These are phyloP conservation scores for Russula ochroleuca DNA, from an alignment of 768 basidiomycete species.

Conservation along the genomic window DNA sequence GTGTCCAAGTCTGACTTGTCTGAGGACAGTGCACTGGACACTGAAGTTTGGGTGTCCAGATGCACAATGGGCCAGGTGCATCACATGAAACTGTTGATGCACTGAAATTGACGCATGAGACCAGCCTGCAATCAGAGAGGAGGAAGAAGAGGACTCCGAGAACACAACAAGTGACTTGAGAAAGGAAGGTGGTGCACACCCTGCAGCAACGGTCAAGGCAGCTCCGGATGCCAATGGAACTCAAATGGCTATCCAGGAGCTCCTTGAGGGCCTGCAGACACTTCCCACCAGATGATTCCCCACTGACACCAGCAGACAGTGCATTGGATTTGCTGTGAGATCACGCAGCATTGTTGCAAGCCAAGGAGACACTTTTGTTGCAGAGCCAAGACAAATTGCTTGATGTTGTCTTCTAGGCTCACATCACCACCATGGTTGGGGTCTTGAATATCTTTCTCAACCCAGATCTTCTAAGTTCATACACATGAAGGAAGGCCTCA, in stretches of 20 bases:
- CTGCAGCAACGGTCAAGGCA: background rate
- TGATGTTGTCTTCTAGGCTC: background rate
- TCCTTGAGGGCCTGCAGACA: background rate
- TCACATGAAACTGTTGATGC: no score
- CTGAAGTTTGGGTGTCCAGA: no score
- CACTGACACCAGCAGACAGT: background rate
- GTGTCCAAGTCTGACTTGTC: no score
- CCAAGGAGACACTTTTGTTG: background rate
- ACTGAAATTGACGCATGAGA: background rate
- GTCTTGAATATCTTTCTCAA: background rate
- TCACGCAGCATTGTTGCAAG: background rate
- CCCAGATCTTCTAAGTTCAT: background rate
- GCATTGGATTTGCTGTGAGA: background rate
- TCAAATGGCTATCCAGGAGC: background rate
- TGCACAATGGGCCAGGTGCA: no score
- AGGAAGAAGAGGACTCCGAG: background rate
- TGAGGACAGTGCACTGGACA: no score
- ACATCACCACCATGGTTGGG: background rate
- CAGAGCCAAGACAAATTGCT: background rate
- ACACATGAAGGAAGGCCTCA: background rate
- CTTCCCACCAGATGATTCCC: background rate
- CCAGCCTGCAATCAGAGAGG: background rate
- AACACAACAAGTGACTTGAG: background rate
- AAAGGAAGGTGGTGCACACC: background rate
- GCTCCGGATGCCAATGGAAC: background rate